These are phyloP conservation scores for Nannochloropsis salina DNA, from an alignment of 108 stramenopile genomes.

Conservation along the genomic window DNA sequence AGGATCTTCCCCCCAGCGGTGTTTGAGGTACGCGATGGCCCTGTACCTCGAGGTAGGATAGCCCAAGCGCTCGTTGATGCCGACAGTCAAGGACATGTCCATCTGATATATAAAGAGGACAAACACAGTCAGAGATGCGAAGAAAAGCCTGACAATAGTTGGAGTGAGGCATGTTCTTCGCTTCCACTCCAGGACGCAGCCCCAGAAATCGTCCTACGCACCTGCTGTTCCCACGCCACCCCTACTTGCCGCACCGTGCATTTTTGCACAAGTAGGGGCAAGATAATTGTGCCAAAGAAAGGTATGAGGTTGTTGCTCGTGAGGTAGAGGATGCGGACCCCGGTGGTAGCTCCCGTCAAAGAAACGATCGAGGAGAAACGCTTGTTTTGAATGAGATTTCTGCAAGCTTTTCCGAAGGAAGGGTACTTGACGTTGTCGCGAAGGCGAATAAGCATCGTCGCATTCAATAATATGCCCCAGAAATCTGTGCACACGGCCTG, in stretches of 20 bases:
- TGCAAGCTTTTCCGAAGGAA: neutral
- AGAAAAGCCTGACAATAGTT: too few species aligned
- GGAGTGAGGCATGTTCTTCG: too few species aligned
- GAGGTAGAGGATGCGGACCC: neutral
- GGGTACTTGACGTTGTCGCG: neutral
- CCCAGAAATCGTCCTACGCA: neutral
- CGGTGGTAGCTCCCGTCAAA: neutral
- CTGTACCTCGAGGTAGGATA: neutral
- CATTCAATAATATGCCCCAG: neutral
- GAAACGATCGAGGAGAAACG: neutral
- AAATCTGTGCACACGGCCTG: neutral
- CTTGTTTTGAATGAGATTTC: neutral
- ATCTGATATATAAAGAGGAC: neutral
- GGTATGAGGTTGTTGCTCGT: neutral
- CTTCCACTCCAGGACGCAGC: too few species aligned
- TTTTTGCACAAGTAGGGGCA: neutral
- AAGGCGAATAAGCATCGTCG: conserved; percentile 6
- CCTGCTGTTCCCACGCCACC: conserved; percentile 1
- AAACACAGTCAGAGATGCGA: too few species aligned
- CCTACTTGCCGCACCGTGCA: neutral
- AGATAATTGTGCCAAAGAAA: neutral
- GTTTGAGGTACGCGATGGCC: conserved; percentile 16
- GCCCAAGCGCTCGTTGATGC: neutral
- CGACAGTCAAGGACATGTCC: neutral
- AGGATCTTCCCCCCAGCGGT: neutral